phyloP scores from a whole-genome alignment of 2,329 filamentous ascomycete genomes.

The Epicoccum nigrum region DNA sequence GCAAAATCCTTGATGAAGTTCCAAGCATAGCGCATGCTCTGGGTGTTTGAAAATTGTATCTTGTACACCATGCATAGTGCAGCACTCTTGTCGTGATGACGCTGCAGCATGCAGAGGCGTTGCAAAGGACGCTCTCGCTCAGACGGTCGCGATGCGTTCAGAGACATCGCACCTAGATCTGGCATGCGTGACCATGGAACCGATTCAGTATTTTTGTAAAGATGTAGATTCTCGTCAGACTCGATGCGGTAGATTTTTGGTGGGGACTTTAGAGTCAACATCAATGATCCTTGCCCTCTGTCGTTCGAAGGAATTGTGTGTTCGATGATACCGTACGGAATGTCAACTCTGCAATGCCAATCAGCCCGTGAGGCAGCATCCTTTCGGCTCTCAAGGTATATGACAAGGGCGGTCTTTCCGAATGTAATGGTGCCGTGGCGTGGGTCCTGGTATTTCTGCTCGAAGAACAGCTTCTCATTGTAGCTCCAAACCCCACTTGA shows the following conservation, averaged over 20 bases:
- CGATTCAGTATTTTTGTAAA: conserved; percentile 21
- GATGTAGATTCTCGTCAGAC: conserved; percentile 26
- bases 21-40: conserved; percentile 41
- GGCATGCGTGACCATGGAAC: background rate
- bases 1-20: conserved; percentile 36
- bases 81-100: conserved; percentile 47
- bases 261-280: conserved; percentile 46
- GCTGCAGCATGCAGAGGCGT: conserved; percentile 47
- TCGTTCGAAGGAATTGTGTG: conserved; percentile 41
- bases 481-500: conserved; percentile 54
- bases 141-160: background rate
- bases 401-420: conserved; percentile 39
- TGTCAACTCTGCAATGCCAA: conserved; percentile 47
- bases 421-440: conserved; percentile 48
- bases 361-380: conserved; percentile 7
- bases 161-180: conserved; percentile 7
- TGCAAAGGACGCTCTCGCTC: conserved; percentile 20
- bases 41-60: conserved; percentile 28
- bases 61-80: conserved; percentile 61
- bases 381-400: conserved; percentile 22
- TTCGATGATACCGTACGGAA: conserved; percentile 53
- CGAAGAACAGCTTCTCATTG: conserved; percentile 47
- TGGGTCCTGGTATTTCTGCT: conserved; percentile 51
- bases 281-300: conserved; percentile 31
- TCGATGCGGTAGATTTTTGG: conserved; percentile 49